Conservation (phyloP, 2,329 filamentous ascomycete species). For the Cordyceps militaris region DNA sequence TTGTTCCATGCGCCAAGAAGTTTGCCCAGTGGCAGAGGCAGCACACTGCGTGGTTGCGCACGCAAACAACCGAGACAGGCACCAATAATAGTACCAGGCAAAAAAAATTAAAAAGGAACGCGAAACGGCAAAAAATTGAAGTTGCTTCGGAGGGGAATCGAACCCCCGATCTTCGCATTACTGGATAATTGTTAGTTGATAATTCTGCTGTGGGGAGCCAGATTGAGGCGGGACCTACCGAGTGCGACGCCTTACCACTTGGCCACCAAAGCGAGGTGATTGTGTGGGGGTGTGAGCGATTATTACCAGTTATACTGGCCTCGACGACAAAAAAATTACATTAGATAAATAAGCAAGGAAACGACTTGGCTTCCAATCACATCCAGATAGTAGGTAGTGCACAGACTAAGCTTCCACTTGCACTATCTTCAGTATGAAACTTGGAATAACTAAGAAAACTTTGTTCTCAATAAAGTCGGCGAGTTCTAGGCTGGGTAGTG, state of each 20-base stretch:
- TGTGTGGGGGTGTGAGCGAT: background rate
- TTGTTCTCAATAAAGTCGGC: no score
- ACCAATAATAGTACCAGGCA: background rate
- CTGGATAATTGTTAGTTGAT: background rate
- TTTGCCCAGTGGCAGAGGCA: background rate
- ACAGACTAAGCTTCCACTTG: no score
- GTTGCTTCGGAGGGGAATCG: constrained; percentile 14
- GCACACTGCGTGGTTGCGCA: background rate
- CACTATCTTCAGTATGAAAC: no score
- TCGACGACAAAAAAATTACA: background rate
- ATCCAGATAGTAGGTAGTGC: no score
- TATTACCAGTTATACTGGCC: background rate
- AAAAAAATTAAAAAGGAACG: background rate
- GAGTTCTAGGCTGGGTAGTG: no score
- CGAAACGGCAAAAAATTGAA: background rate
- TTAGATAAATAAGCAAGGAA: no score
- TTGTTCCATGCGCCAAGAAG: background rate
- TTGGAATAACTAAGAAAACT: no score
- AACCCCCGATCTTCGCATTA: constrained; percentile 15
- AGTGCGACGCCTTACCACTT: constrained; percentile 15
- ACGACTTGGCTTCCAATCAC: no score
- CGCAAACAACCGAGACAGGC: background rate
- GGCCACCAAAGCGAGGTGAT: constrained; percentile 12
- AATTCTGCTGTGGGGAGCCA: background rate
- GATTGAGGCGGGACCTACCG: background rate